Conservation (phyloP, 129 eudicot genomes). For the Rutidosis leptorrhynchoides region DNA sequence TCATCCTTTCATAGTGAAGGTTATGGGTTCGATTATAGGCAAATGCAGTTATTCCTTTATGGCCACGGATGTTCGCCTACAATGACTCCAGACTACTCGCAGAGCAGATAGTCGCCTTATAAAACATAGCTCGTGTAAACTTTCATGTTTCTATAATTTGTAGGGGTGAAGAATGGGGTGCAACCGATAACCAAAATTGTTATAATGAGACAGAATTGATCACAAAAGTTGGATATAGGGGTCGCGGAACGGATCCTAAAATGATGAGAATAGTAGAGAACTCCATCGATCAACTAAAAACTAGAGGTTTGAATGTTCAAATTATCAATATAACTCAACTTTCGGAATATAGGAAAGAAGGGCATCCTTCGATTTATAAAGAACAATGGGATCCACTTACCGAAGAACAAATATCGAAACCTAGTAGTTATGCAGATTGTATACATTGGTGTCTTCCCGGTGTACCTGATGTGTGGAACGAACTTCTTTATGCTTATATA, state of each 20-base stretch:
- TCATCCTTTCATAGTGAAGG: no score
- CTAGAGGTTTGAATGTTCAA: constrained; percentile 51
- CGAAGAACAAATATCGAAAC: constrained; percentile 48
- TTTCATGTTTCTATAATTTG: no score
- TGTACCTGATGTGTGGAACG: constrained; percentile 85
- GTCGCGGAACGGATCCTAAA: constrained; percentile 60
- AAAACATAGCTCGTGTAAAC: no score
- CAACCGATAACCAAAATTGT: constrained; percentile 44
- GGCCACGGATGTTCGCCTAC: no score
- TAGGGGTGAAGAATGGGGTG: constrained; percentile 85
- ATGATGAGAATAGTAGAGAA: constrained; percentile 65
- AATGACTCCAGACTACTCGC: no score
- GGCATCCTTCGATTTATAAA: constrained; percentile 70
- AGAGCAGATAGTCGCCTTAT: no score
- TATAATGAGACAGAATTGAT: constrained; percentile 56
- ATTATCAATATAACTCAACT: constrained; percentile 81
- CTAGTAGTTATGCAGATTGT: constrained; percentile 66
- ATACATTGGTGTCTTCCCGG: constrained; percentile 95
- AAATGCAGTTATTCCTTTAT: no score
- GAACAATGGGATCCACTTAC: constrained; percentile 73
- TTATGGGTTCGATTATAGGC: no score
- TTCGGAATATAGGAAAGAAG: constrained; percentile 84
- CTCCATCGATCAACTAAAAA: constrained; percentile 35
- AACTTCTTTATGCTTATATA: constrained; percentile 56
- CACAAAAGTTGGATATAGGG: constrained; percentile 47